Percentiles rank a stretch among this genome's conserved stretches.
These are phyloP conservation scores for Farysia itapuensis DNA, from an alignment of 1,284 basidiomycete species.

Conservation along the genomic window DNA sequence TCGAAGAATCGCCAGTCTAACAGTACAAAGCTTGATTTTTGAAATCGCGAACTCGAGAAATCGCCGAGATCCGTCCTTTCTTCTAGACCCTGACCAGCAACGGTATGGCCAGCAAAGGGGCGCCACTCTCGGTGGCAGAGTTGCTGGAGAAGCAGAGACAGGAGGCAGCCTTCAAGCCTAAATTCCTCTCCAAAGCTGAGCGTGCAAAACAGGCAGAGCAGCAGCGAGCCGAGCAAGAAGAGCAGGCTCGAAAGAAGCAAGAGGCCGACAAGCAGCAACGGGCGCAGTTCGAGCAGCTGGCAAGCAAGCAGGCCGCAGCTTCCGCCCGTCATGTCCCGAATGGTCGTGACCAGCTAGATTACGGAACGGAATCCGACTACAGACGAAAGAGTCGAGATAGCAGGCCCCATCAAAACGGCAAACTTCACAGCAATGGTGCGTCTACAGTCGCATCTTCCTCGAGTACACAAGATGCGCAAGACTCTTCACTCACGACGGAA, in stretches of 20 bases:
- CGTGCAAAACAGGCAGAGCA: slow-evolving; percentile 36
- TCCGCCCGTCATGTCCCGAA: not conserved
- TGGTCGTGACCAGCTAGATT: not conserved
- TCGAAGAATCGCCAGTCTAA: no score
- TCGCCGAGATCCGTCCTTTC: no score
- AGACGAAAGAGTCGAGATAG: not conserved
- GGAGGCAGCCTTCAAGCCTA: slow-evolving; percentile 37
- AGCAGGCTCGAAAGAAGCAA: slow-evolving; percentile 61
- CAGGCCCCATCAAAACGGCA: not conserved
- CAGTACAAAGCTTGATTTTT: no score
- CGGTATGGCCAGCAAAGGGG: no score
- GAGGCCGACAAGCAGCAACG: slow-evolving; percentile 68
- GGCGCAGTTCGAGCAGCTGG: slow-evolving; percentile 71
- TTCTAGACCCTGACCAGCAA: no score
- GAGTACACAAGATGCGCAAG: not conserved
- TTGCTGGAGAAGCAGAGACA: slow-evolving; percentile 43
- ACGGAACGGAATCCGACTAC: not conserved
- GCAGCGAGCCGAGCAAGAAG: slow-evolving; percentile 19
- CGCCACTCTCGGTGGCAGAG: slow-evolving; percentile 48
- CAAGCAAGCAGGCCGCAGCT: slow-evolving; percentile 11
- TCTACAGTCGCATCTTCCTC: not conserved
- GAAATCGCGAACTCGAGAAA: no score
- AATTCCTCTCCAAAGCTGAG: slow-evolving; percentile 50
- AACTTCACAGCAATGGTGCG: not conserved
- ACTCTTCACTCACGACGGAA: slow-evolving; percentile 29